Evolutionary conservation across 768 basidiomycete species (phyloP), one percentile per base, ranked within the genome.

Genomic region (Cystobasidium onofrii): DNA sequence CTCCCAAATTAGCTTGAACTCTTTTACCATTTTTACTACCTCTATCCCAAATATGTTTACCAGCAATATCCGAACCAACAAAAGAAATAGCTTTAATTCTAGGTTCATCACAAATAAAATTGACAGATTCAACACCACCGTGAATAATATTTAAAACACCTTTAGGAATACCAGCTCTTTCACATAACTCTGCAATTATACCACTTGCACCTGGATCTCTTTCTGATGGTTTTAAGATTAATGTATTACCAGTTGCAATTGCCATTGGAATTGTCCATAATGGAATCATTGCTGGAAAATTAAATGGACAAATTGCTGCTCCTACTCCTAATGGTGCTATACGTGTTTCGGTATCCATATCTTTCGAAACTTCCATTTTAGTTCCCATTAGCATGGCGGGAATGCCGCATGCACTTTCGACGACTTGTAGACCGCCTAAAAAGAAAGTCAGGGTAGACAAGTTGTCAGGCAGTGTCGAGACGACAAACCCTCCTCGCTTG

Each of bases 181-280:
- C 87, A 79, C 91, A 92, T 1, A 97, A 85, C 82, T 99, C 95
- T 36, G 93, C 92, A 75, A 99, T 92, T 70, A 99, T 95, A 89
- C 96, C 93, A 6, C 92, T 89, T 17, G 96, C 95, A 61, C 95
- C 95, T 17, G 95, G 95, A 80, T 96, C 94, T 29, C 95, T 88
- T 80, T 99, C 95, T 0, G 91, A 93, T 23, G 95, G 95, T 79
- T 99, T 99, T 75, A 99, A 84, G 74, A 99, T 85, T 50, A 99
- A 85, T 0, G 95, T 92, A 78, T 99, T 99, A 36, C 95, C 95
- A 0, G 91, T 93, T 12, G 88, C 88, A 27, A 87, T 84, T 20
- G 92, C 90, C 86, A 92, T 75, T 4, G 75, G 79, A 76, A 97
- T 93, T 0, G 92, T 89, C 95, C 95, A 98, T 7, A 98, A 84